Evolutionary conservation across 768 basidiomycete genomes (phyloP).

Genomic region (Amanita thiersii): DNA sequence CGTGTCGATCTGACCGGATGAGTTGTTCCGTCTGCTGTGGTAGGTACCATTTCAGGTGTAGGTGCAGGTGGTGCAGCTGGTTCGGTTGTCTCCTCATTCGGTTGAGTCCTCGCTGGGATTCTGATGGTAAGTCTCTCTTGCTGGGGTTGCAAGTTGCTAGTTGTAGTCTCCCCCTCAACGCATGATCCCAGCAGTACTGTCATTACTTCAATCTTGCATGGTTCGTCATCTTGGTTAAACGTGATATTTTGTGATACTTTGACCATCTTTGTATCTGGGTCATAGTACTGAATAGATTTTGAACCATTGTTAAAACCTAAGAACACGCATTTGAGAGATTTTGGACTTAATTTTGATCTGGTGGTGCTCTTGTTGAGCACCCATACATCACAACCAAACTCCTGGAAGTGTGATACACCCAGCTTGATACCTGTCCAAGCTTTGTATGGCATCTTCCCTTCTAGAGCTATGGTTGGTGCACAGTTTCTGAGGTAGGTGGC

Average conservation of each 20-base stretch:
- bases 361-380: conserved; percentile 5
- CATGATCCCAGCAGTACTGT: too few relatives aligned
- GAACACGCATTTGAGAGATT: background rate
- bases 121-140: too few relatives aligned
- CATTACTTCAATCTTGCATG: too few relatives aligned
- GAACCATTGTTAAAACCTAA: background rate
- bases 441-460: conserved; percentile 13
- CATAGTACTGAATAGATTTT: background rate
- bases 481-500: conserved; percentile 17
- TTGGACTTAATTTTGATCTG: conserved; percentile 1
- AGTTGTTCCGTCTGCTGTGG: too few relatives aligned
- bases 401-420: conserved; percentile 16
- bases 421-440: conserved; percentile 13
- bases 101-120: too few relatives aligned
- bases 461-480: conserved; percentile 8
- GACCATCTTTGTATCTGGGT: background rate
- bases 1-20: too few relatives aligned
- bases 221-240: too few relatives aligned
- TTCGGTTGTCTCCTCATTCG: too few relatives aligned
- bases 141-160: too few relatives aligned
- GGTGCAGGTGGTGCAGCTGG: too few relatives aligned
- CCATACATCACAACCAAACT: conserved; percentile 17
- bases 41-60: too few relatives aligned
- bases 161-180: too few relatives aligned
- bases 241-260: background rate